Percentiles rank a stretch among this genome's conserved stretches.
Evolutionary conservation across 306 rosid genomes (phyloP).

Genomic region (Herpetospermum pedunculosum): DNA sequence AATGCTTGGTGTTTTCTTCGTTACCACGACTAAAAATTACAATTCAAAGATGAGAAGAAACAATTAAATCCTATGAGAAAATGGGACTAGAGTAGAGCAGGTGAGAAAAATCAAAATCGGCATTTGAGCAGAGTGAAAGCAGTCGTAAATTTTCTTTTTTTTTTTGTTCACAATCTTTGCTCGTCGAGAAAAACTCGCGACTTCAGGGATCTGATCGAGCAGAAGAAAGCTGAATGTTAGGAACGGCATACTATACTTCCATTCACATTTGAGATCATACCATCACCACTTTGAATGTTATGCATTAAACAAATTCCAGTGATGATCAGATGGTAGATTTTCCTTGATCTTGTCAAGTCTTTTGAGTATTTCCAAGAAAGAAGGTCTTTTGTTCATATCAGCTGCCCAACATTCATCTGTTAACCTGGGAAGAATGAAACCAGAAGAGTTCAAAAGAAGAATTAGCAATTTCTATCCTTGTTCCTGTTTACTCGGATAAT

Average conservation of each 20-base stretch:
- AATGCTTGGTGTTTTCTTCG: neutral
- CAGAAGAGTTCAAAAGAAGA: neutral
- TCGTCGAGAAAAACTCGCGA: neutral
- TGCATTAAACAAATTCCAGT: conserved; percentile 50
- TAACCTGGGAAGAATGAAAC: conserved; percentile 33
- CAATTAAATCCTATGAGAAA: neutral
- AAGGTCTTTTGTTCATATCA: conserved; percentile 65
- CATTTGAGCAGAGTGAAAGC: neutral
- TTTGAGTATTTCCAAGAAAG: conserved; percentile 75
- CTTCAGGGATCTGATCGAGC: neutral
- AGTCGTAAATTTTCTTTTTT: neutral
- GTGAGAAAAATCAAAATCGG: neutral
- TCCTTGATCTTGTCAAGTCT: conserved; percentile 70
- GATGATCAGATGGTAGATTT: conserved; percentile 52
- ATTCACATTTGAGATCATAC: neutral
- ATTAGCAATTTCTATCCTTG: neutral
- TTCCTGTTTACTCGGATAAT: neutral
- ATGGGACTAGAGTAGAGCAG: neutral
- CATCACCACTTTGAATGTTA: conserved; percentile 16
- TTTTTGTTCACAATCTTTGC: neutral
- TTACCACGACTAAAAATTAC: conserved; percentile 2
- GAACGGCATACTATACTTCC: neutral
- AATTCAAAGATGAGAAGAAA: neutral
- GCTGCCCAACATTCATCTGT: conserved; percentile 65
- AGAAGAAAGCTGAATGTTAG: conserved; percentile 1